These are phyloP conservation scores for Brassica juncea DNA, from an alignment of 345 rosid genomes.

Conservation along the genomic window DNA sequence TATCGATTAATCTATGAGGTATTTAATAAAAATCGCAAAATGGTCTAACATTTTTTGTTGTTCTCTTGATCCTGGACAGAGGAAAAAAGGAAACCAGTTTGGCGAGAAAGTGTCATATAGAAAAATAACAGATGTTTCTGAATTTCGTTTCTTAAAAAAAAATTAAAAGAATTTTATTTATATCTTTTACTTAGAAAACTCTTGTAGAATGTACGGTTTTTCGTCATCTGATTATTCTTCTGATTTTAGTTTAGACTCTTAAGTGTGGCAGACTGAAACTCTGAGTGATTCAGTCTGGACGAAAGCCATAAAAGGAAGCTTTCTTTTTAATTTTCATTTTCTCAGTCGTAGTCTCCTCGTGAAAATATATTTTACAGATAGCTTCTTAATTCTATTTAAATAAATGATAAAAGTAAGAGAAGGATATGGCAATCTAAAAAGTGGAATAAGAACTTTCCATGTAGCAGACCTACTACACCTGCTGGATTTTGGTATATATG, in stretches of 20 bases:
- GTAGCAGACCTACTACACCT: conserved; percentile 30
- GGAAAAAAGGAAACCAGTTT: conserved; percentile 21
- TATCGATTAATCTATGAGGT: neutral
- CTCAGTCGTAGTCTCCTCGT: neutral
- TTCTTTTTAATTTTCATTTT: neutral
- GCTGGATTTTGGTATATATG: conserved; percentile 21
- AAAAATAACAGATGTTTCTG: neutral
- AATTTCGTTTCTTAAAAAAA: neutral
- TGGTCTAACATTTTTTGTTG: neutral
- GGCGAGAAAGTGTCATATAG: conserved; percentile 34
- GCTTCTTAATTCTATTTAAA: neutral
- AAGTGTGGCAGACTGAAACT: conserved; percentile 35
- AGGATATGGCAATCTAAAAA: conserved; percentile 34
- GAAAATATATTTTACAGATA: conserved; percentile 8
- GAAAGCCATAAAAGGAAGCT: conserved; percentile 29
- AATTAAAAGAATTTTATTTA: neutral
- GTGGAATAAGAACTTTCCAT: conserved; percentile 40
- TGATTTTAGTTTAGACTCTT: conserved; percentile 14
- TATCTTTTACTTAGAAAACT: conserved; percentile 15
- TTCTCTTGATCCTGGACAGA: neutral
- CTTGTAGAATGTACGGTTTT: conserved; percentile 1
- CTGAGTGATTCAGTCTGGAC: conserved; percentile 38
- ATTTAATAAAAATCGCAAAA: neutral
- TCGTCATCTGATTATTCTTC: conserved; percentile 28
- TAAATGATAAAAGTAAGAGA: conserved; percentile 26